Evolutionary conservation across 768 basidiomycete species (phyloP).

Genomic region (Trametes meyenii): DNA sequence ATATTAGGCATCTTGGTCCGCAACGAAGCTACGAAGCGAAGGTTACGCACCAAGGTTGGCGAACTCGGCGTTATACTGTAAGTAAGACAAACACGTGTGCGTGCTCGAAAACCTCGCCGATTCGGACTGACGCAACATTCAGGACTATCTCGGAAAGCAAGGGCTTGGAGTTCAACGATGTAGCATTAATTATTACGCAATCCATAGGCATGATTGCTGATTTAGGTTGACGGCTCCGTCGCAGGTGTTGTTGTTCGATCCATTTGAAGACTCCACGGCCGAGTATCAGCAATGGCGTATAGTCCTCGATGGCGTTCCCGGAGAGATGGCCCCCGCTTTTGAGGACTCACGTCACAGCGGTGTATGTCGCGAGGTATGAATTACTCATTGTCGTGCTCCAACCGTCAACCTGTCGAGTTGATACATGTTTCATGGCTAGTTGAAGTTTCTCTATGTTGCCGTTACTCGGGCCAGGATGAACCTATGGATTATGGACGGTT

Average conservation of each 20-base stretch:
- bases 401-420: background rate
- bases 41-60: background rate
- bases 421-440: slow-evolving; percentile 36
- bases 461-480: slow-evolving; percentile 73
- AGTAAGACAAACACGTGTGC: slow-evolving; percentile 24
- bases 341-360: slow-evolving; percentile 47
- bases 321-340: background rate
- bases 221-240: background rate
- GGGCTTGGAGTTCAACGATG: slow-evolving; percentile 68
- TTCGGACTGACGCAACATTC: background rate
- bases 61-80: slow-evolving; percentile 55
- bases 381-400: background rate
- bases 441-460: slow-evolving; percentile 72
- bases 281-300: slow-evolving; percentile 56
- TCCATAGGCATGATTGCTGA: background rate
- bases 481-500: slow-evolving; percentile 57
- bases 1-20: background rate
- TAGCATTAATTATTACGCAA: slow-evolving; percentile 25
- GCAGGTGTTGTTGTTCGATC: slow-evolving; percentile 73
- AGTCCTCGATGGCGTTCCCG: background rate
- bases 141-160: slow-evolving; percentile 64
- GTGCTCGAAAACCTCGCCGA: background rate
- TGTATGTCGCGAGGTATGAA: slow-evolving; percentile 58
- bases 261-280: slow-evolving; percentile 64
- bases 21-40: background rate